Evolutionary conservation across 23 red algal species (phyloP), one percentile per base, ranked within the genome.

Genomic region (Cyanidium caldarium): DNA sequence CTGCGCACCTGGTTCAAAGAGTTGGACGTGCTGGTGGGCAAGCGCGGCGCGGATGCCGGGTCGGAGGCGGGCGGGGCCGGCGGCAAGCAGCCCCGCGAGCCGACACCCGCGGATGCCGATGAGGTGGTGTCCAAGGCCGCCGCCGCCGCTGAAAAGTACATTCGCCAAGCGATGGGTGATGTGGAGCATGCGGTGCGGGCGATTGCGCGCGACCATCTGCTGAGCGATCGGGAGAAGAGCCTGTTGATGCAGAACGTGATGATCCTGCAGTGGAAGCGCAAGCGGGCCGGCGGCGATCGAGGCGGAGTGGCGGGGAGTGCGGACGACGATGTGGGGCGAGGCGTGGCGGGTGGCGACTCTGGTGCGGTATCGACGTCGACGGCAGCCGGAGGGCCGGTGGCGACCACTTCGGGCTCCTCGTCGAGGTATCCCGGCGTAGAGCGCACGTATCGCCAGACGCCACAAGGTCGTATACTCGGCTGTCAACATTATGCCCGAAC

Each of bases 201-300:
- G 28, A 86, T 98, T 35, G 92, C 84, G 10, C 67, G 56, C 13
- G 92, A 98, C 43, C 38, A 79, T 2, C 71, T 72, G 19, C 78
- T 98, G 46, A 42, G 84, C 20, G 76, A 72, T 25, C 39, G 83
- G 29, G 78, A 79, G 29, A 65, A 73, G n/a, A 88, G 72, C 3
- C 65, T 77, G 28, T 77, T 98, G 81, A 88, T 98, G 80, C 92
- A 98, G 68, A 84, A 80, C 13, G 58, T 98, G 17, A 85, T 98
- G 79, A 56, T 98, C 34, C 72, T 69, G 38, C 84, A 74, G 25
- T 98, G 84, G 66, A 30, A 40, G 38, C 68, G 86, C 40, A 16
- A 28, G 31, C 7, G 31, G 10, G 41, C 41, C 13, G n/a, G 13
- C n/a, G 13, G 12, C 13, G 41, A 44, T 12, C 41, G n/a, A n/a